phyloP scores from a whole-genome alignment of 208 protist genomes.

The Leishmania turanica region DNA sequence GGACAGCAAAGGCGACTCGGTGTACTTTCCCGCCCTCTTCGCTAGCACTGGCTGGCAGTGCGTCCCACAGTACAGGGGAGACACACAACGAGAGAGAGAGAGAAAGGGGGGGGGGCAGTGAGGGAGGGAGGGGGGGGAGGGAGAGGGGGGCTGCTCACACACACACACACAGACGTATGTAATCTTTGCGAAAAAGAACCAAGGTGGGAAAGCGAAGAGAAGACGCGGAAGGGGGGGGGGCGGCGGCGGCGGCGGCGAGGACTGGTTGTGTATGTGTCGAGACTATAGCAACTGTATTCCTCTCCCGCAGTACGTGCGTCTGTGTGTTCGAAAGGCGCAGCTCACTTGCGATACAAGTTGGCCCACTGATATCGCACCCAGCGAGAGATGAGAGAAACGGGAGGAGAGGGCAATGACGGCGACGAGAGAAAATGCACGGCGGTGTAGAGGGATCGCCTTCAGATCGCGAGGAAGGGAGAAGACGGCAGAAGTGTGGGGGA shows the following conservation, averaged over 20 bases:
- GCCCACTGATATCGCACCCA: not conserved
- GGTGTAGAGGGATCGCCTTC: not conserved
- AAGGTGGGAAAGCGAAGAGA: not conserved
- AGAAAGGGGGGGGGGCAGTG: not conserved
- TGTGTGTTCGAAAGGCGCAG: not conserved
- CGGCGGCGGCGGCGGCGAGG: not conserved
- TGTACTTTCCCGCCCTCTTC: not conserved
- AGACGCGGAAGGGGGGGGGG: not conserved
- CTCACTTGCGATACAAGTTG: not conserved
- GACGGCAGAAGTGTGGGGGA: no score
- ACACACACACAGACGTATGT: not conserved
- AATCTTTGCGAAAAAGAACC: not conserved
- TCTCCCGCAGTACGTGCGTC: not conserved
- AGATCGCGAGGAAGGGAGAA: not conserved
- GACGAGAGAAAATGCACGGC: not conserved
- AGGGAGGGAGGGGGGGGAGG: not conserved
- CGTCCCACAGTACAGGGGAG: not conserved
- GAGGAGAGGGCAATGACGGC: not conserved
- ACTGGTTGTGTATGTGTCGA: not conserved
- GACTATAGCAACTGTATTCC: not conserved
- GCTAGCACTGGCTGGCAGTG: not conserved
- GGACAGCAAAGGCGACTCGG: no score
- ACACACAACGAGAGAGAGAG: not conserved
- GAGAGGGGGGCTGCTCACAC: not conserved
- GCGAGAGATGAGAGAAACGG: not conserved